These are phyloP conservation scores for Solanum medicagineum DNA, from an alignment of 257 asterid species.

Conservation along the genomic window DNA sequence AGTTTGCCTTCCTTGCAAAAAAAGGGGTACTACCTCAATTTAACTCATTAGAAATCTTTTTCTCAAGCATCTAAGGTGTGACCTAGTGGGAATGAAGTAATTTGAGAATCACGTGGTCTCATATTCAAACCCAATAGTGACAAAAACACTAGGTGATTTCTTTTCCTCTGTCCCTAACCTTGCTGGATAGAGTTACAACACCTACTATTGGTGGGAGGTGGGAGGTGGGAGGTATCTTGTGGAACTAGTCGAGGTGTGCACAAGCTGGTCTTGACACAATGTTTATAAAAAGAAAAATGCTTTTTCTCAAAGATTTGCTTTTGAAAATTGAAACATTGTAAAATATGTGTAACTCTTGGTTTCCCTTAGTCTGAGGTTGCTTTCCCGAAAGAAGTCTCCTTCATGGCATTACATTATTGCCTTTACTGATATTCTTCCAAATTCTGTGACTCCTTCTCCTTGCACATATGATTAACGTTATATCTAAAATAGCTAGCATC, in stretches of 20 bases:
- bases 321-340: not conserved
- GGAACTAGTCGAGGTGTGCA: not conserved
- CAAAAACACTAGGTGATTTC: not conserved
- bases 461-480: not conserved
- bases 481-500: not conserved
- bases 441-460: not conserved
- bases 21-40: not conserved
- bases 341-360: not conserved
- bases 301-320: not conserved
- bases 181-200: not conserved
- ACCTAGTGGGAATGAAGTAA: not conserved
- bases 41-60: not conserved
- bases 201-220: not conserved
- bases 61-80: not conserved
- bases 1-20: not conserved
- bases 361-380: not conserved
- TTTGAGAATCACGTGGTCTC: not conserved
- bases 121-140: not conserved
- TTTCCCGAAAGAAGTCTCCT: not conserved
- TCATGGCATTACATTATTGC: not conserved
- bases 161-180: not conserved
- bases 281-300: not conserved
- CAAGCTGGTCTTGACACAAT: not conserved
- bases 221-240: not conserved
- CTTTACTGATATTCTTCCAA: not conserved